Evolutionary conservation across 495 filamentous ascomycete genomes (phyloP), one percentile per base, ranked within the genome.

Genomic region (Aeminium ludgeri): DNA sequence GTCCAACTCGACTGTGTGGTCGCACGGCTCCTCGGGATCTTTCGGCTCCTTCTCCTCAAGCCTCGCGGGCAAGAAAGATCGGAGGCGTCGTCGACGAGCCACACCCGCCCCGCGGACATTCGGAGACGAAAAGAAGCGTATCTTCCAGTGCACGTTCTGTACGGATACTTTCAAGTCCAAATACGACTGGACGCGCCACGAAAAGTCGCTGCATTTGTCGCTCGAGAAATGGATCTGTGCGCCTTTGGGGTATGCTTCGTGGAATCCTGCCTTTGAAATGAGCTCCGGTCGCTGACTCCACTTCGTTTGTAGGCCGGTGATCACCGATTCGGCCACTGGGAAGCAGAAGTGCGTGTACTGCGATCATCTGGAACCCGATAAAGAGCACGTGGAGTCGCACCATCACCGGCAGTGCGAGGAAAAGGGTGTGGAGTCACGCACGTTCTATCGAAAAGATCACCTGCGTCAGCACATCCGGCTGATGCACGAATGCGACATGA

Each of bases 61-160:
- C 4, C 65, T 78, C 44, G 52, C 47, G 15, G 60, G 58, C 34
- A 75, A 68, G 38, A 75, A 78, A 53, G 78, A 78, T 27, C 73
- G 79, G 31, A 72, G 81, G 45, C 74, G 83, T 28, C 74, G 82
- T 30, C 72, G 81, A 38, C 65, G 72, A 45, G 55, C 63, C 11
- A 62, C 64, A 17, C 51, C 59, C n/a, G 57, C 65, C 23, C 59
- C 64, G 49, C 69, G 59, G 51, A 58, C 45, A 15, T 60, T 60
- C 31, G 55, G 27, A 39, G 50, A 48, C 31, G 46, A 44, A 43
- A 76, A 63, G 54, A 66, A 46, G 30, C 56, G 62, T 1, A 37
- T 79, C 12, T 89, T 76, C 59, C 78, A 86, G 52, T 89, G 82
- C 56, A 89, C 82, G 7, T 89, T 89, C 61, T 89, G 82, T 54